Base-by-base conservation (phyloP, 1,284 basidiomycete species). In the Trametes versicolor region DNA sequence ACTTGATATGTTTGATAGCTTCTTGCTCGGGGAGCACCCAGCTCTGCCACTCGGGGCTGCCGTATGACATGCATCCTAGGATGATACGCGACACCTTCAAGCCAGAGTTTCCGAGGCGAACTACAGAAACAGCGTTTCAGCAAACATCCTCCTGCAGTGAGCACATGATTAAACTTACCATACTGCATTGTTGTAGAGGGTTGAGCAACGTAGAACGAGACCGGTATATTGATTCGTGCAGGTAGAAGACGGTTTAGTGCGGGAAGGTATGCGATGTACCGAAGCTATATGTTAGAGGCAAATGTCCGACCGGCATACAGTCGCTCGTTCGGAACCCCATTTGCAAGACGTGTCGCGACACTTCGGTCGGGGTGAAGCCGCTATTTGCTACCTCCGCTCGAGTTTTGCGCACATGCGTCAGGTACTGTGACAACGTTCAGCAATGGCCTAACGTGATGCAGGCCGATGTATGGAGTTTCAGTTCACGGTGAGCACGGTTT, bases 31-130 rank as follows among this genome's bases (percentile, higher is more conserved):
- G 78, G 13, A 83, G 72, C 4, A 81, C 75, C 81, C 82, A 82
- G 21, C 66, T 60, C 51, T 72, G 68, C 80, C 81, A 82, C 15
- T 71, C 66, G 19, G 74, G 65, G 29, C 64, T 70, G 19, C 82
- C 82, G 66, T 82, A 84, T 15, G 72, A 72, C 82, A 84, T 83
- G 62, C 78, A 79, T 17, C 81, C 81, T 2, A 83, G 72, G 68
- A 83, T 81, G 62, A 82, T 76, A 63, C 74, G 77, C 10, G 80
- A 80, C 19, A 81, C 81, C 66, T 83, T 82, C 54, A 85, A 71
- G 2, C 82, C 83, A 7, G 79, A 81, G 59, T 80, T 80, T 29
- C 83, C 83, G 17, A 85, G 77, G 10, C 80, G 76, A 17, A 82
- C 81, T 80, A 60, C 5, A 17, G 17, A 25, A 15, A 51, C 15